Base-by-base conservation (phyloP, 1,284 basidiomycete genomes). In the Hemileia vastatrix region DNA sequence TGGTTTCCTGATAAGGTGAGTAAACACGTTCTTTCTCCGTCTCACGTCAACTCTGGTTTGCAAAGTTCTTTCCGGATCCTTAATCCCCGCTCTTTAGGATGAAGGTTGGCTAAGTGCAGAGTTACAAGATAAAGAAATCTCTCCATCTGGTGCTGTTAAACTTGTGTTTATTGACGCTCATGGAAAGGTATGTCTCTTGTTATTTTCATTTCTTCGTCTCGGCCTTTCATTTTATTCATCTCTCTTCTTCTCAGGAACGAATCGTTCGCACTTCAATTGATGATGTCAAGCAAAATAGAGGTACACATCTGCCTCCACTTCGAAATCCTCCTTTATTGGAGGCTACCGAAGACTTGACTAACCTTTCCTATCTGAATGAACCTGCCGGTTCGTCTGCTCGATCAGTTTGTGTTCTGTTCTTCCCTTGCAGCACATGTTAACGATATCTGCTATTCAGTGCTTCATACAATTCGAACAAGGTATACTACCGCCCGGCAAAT, bases 351-450 rank as follows among this genome's bases (percentile, higher is more conserved):
- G 94, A 99, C 80, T 82, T 99, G 73, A 94, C 95, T 53, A 95
- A 92, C 65, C 83, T 99, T 72, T 95, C 91, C 63, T 93, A 98
- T 80, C 82, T 99, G 70, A 98, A 98, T 74, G 95, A 99, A 77
- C 94, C 94, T 52, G 90, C 88, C 72, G 93, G 92, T 93, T 68
- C 65, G 82, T 75, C 2, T 13, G 24, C 19, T 65, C 45, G 19
- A 13, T 21, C 40, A 15, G 19, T 36, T 40, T 44, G 43, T 15
- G 32, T 44, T 11, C 6, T 3, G 18, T 48, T 45, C 47, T 66
- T 32, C 9, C 45, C 44, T 31, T 55, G 11, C 55, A 53, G 1
- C 60, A 64, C n/a, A 13, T 31, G 19, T 52, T 54, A 13, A 48
- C 44, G 8, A 45, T 32, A 15, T 32, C 24, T 23, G 21, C 18